Evolutionary conservation across 441 rosid genomes (phyloP), one percentile per base, ranked within the genome.

Genomic region (Jatropha podagrica): DNA sequence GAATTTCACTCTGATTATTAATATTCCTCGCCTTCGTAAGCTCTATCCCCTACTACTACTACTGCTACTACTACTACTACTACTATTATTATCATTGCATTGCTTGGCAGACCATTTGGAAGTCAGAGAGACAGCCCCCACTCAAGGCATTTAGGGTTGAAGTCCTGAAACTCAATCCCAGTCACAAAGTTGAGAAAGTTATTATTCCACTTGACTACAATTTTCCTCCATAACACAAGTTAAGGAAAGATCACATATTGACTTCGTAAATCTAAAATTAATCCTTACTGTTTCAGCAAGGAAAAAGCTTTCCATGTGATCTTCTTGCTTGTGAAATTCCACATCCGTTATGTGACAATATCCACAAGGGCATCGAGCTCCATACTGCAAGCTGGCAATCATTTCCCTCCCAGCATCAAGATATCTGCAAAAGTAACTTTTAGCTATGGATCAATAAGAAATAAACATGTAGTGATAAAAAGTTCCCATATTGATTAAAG

Each of bases 291-390:
- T 96, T 94, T 96, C 99, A 37, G 98, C 98, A 8, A 96, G 95
- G 89, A 96, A 96, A 83, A 96, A 96, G 86, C 99, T 96, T 84
- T 96, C 99, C 99, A 96, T 94, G 81, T 92, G 99, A 79, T 96
- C 97, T 82, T 92, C 98, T 81, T 77, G 88, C 79, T 91, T 77
- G 79, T 96, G 99, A 73, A 84, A 87, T 83, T 96, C 99, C 0
- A 96, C 99, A 78, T 96, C 97, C 15, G 93, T 86, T 81, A 96
- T 88, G 77, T 96, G 99, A 82, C 99, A 96, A 82, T 91, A 96
- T 59, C 98, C 98, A 77, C 98, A 96, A 79, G 96, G 92, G 80
- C 99, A 94, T 78, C 88, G 90, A 63, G 99, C 96, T n/a, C 94
- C 99, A 77, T 91, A 87, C 82, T 96, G 99, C 87, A 96, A 88